Percentiles rank a stretch among this genome's conserved stretches.
Evolutionary conservation across 139 green algal genomes (phyloP).

Genomic region (Volvox reticuliferus): DNA sequence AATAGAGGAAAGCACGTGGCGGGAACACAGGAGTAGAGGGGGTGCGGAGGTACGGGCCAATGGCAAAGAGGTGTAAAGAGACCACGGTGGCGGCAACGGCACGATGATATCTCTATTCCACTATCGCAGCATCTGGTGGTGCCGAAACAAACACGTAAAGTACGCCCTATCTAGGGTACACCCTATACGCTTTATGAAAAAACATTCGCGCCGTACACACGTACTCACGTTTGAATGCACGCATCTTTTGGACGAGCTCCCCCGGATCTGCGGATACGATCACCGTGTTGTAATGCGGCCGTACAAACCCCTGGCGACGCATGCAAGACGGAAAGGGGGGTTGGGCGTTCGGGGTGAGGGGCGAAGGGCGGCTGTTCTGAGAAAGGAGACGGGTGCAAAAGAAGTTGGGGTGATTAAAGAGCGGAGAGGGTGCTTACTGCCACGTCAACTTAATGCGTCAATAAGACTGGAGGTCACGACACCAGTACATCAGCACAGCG

Average conservation of each 20-base stretch:
- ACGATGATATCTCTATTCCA: not conserved
- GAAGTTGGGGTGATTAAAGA: too few relatives aligned
- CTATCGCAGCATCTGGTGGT: not conserved
- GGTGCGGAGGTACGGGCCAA: too few relatives aligned
- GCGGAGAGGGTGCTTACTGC: not conserved
- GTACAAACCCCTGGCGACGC: conserved; percentile 55
- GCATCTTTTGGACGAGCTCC: conserved; percentile 57
- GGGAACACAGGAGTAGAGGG: too few relatives aligned
- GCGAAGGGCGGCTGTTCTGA: too few relatives aligned
- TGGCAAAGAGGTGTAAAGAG: not conserved
- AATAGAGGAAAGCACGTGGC: too few relatives aligned
- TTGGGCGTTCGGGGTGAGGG: too few relatives aligned
- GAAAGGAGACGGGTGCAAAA: not conserved
- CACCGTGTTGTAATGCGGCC: conserved; percentile 47
- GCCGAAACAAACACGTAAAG: too few relatives aligned
- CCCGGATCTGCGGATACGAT: conserved; percentile 51
- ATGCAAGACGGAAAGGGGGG: not conserved
- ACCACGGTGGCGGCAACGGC: not conserved
- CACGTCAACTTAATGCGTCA: not conserved
- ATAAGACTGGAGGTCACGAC: not conserved
- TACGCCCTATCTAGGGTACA: not conserved
- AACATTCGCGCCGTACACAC: too few relatives aligned
- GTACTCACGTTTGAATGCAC: conserved; percentile 43
- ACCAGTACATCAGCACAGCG: not conserved
- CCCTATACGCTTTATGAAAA: too few relatives aligned